These are phyloP conservation scores for Phytophthora pinifolia DNA, from an alignment of 352 stramenopile species.

Conservation along the genomic window DNA sequence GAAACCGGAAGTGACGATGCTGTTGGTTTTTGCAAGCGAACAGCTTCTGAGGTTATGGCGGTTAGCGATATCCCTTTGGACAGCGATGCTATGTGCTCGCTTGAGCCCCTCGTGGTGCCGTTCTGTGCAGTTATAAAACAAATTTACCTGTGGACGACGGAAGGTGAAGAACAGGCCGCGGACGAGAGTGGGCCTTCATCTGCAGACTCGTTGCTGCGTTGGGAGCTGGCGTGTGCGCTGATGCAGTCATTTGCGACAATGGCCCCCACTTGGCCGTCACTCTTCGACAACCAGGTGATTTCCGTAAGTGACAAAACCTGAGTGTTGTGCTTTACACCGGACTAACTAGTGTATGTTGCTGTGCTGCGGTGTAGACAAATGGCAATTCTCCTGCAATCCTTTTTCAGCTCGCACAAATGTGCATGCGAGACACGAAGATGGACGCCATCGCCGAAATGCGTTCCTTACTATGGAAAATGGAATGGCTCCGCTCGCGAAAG, in stretches of 20 bases:
- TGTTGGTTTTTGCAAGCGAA: slow-evolving; percentile 26
- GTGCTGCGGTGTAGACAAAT: slow-evolving; percentile 37
- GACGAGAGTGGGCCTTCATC: slow-evolving; percentile 4
- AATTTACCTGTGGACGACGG: slow-evolving; percentile 41
- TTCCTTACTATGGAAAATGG: slow-evolving; percentile 41
- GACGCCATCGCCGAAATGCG: slow-evolving; percentile 37
- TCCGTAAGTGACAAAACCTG: slow-evolving; percentile 32
- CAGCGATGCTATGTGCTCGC: slow-evolving; percentile 19
- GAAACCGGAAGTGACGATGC: slow-evolving; percentile 21
- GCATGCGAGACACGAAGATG: slow-evolving; percentile 38
- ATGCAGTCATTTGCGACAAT: slow-evolving; percentile 58
- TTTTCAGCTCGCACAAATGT: slow-evolving; percentile 66
- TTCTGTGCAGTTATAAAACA: slow-evolving; percentile 42
- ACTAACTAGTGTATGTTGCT: slow-evolving; percentile 1
- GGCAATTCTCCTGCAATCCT: slow-evolving; percentile 59
- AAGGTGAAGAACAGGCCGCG: slow-evolving; percentile 7
- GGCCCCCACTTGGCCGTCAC: slow-evolving; percentile 41
- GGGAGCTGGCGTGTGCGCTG: slow-evolving; percentile 54
- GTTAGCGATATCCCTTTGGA: slow-evolving; percentile 34
- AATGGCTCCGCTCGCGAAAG: slow-evolving; percentile 43
- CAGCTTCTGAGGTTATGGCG: slow-evolving; percentile 28
- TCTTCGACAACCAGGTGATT: slow-evolving; percentile 69
- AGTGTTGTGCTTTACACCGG: not conserved
- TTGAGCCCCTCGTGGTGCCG: slow-evolving; percentile 37
- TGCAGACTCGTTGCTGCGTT: slow-evolving; percentile 28